Percentiles rank a stretch among this genome's conserved stretches.
These are phyloP conservation scores for Wickerhamomyces pijperi DNA, from an alignment of 805 yeast genomes.

Conservation along the genomic window DNA sequence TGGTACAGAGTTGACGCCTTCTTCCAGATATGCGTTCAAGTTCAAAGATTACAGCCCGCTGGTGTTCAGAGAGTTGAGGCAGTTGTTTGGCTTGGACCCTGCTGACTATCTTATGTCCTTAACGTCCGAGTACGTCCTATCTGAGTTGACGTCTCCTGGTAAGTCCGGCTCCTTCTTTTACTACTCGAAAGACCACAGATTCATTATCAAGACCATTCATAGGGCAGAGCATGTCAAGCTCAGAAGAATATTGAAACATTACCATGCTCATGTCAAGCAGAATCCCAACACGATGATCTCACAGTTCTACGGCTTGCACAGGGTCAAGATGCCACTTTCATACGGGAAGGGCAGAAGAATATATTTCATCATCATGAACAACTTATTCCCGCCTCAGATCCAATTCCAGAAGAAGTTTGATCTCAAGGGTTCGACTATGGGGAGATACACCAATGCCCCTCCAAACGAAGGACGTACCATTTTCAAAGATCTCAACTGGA, in stretches of 20 bases:
- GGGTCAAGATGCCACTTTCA: constrained; percentile 75
- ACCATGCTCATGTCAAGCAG: constrained; percentile 66
- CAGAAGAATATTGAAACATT: constrained; percentile 60
- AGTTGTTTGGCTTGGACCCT: constrained; percentile 79
- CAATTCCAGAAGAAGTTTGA: constrained; percentile 82
- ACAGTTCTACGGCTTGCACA: constrained; percentile 93
- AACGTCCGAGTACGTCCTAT: constrained; percentile 84
- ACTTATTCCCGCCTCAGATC: constrained; percentile 86
- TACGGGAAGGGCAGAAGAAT: constrained; percentile 49
- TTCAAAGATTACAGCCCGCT: constrained; percentile 94
- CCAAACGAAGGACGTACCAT: constrained; percentile 32
- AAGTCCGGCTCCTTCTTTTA: constrained; percentile 95
- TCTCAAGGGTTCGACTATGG: constrained; percentile 86
- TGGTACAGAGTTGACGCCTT: constrained; percentile 85
- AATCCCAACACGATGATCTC: constrained; percentile 85
- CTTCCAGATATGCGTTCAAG: constrained; percentile 90
- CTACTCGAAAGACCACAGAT: constrained; percentile 86
- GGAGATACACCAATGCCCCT: constrained; percentile 43
- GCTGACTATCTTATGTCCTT: constrained; percentile 90
- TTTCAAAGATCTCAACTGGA: constrained; percentile 83
- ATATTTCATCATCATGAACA: constrained; percentile 94
- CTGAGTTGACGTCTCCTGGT: constrained; percentile 92
- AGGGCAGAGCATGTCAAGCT: constrained; percentile 85
- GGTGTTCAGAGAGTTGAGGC: constrained; percentile 79
- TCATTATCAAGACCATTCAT: constrained; percentile 92